Conservation (phyloP, 805 yeast species). For the Myxozyma mucilagina region DNA sequence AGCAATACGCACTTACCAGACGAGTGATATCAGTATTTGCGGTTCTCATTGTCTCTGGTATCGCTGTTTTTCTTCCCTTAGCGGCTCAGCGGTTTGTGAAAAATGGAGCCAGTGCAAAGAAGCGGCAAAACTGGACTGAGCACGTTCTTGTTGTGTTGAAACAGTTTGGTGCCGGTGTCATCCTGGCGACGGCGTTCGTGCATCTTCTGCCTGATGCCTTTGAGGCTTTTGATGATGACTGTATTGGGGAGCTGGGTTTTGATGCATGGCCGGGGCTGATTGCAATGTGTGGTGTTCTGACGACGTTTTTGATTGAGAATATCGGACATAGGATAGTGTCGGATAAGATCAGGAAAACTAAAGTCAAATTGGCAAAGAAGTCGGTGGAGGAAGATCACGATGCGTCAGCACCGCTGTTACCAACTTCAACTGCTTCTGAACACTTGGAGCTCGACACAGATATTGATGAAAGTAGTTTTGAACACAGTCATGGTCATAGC, state of each 20-base stretch:
- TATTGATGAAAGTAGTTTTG: background rate
- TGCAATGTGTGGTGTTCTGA: conserved; percentile 50
- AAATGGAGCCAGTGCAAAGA: background rate
- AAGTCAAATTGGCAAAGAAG: background rate
- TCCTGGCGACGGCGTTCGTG: conserved; percentile 76
- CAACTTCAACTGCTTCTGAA: background rate
- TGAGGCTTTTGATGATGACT: conserved; percentile 55
- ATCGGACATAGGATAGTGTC: conserved; percentile 38
- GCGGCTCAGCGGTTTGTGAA: conserved; percentile 8
- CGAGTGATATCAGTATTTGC: conserved; percentile 31
- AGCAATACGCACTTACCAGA: conserved; percentile 17
- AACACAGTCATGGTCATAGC: background rate
- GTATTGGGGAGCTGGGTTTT: conserved; percentile 59
- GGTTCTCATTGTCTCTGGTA: conserved; percentile 26
- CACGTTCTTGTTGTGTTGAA: conserved; percentile 52
- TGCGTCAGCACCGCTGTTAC: background rate
- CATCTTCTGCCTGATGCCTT: conserved; percentile 72
- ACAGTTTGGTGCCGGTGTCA: conserved; percentile 82
- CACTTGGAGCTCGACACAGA: background rate
- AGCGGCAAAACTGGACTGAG: conserved; percentile 10
- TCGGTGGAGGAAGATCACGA: background rate
- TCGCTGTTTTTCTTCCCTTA: conserved; percentile 30
- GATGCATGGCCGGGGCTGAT: conserved; percentile 59
- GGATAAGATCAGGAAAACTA: conserved; percentile 17
- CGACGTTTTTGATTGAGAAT: conserved; percentile 55